phyloP scores from a whole-genome alignment of 371 early-diverging fungal genomes.

The Apophysomyces ossiformis region DNA sequence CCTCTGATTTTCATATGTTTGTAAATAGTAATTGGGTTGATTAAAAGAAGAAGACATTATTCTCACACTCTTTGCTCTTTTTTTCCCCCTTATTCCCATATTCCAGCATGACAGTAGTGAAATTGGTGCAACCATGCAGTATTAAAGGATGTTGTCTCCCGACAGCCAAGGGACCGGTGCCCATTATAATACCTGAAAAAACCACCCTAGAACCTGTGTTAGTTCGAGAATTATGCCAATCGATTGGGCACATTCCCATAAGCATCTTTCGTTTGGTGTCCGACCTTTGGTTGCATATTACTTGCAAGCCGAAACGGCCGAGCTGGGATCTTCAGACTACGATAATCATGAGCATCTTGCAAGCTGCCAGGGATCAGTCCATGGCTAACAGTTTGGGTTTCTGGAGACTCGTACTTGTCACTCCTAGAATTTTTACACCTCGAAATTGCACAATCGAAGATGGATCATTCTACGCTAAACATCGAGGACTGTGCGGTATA shows the following conservation, averaged over 20 bases:
- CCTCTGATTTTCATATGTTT: not conserved
- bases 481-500: slow-evolving; percentile 31
- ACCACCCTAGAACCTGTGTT: not conserved
- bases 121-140: slow-evolving; percentile 18
- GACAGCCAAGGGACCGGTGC: not conserved
- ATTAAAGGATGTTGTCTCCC: slow-evolving; percentile 22
- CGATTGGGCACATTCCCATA: slow-evolving; percentile 23
- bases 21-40: slow-evolving; percentile 21
- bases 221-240: slow-evolving; percentile 29
- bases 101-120: slow-evolving; percentile 1
- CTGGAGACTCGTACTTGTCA: slow-evolving; percentile 37
- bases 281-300: slow-evolving; percentile 36
- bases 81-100: slow-evolving; percentile 3
- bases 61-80: not conserved
- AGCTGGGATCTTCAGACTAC: slow-evolving; percentile 47
- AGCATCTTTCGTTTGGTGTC: slow-evolving; percentile 21
- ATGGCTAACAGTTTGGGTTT: slow-evolving; percentile 37
- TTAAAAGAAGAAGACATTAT: not conserved
- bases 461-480: slow-evolving; percentile 27
- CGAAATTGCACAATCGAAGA: slow-evolving; percentile 29
- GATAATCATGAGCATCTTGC: slow-evolving; percentile 37
- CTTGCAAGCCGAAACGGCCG: slow-evolving; percentile 36
- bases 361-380: slow-evolving; percentile 38
- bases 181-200: not conserved
- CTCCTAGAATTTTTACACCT: slow-evolving; percentile 32